Evolutionary conservation across 176 grass and related monocot genomes (phyloP).

Genomic region (Aegilops tauschii): DNA sequence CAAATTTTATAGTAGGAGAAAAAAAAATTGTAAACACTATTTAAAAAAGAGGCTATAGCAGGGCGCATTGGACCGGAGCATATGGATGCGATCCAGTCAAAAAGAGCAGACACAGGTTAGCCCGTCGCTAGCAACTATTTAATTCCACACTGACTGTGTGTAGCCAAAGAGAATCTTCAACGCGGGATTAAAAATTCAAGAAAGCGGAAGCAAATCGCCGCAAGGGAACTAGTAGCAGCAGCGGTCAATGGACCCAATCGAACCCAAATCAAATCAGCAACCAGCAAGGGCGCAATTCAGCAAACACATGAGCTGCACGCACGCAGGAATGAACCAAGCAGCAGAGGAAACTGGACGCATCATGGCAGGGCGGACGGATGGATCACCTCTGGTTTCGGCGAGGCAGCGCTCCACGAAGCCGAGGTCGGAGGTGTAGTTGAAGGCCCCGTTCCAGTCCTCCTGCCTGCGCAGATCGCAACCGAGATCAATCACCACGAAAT

Average conservation of each 20-base stretch:
- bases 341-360: no score
- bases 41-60: background rate
- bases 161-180: background rate
- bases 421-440: constrained; percentile 60
- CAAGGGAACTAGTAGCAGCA: background rate
- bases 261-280: background rate
- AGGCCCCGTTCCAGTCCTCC: constrained; percentile 61
- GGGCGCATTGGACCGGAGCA: background rate
- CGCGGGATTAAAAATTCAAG: background rate
- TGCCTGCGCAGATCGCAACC: background rate
- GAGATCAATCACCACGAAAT: background rate
- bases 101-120: no score
- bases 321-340: background rate
- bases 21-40: background rate
- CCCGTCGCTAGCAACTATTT: background rate
- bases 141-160: background rate
- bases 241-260: background rate
- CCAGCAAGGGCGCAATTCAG: background rate
- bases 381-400: constrained; percentile 11
- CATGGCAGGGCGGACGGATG: background rate
- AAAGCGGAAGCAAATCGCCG: no score
- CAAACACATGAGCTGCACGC: background rate
- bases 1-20: no score
- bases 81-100: background rate
- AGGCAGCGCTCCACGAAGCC: constrained; percentile 39